Base-by-base conservation (phyloP, 2,329 filamentous ascomycete genomes). In the Endocalyx cinctus region DNA sequence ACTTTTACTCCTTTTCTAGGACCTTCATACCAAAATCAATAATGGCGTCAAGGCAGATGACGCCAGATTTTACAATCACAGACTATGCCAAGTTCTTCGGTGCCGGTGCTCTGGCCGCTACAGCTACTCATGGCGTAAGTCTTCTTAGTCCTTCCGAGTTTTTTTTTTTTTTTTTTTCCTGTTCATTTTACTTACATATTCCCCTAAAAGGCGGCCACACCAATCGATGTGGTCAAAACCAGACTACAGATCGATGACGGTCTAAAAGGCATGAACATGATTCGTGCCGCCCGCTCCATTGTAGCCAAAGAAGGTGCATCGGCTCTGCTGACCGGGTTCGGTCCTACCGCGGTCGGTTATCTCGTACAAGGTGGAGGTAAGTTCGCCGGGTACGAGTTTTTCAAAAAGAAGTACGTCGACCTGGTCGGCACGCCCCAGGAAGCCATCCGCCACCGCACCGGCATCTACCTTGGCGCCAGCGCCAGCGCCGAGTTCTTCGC, bases 361-460 rank as follows among this genome's bases (percentile, higher is more conserved):
- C 84, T 92, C 66, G 80, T 92, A 38, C 87, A 94, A 67, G 87
- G 87, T 58, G 86, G 86, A 50, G 83, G 84, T 73, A 94, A 94
- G 70, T 94, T 94, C 65, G 84, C 85, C 54, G 87, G 87, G 54
- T 94, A 94, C 67, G 87, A 94, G 67, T 86, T 87, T 73, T 94
- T 94, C 82, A 94, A 94, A 77, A 84, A 90, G 68, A 78, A 84
- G 63, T 82, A 77, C 60, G 88, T 94, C 64, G 76, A 82, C 61
- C 51, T 77, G 38, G 66, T 84, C 40, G 87, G 69, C 27, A 68
- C 67, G 1, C 63, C 64, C 19, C 66, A 69, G 17, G 56, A 51
- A 38, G 69, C 70, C 25, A 62, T 65, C 14, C 42, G 52, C 10
- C 53, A 58, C 39, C 66, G 70, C 43, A 74, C 69, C 4, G 65